Base-by-base conservation (phyloP, 345 rosid genomes). In the Sisymbrium altissimum region DNA sequence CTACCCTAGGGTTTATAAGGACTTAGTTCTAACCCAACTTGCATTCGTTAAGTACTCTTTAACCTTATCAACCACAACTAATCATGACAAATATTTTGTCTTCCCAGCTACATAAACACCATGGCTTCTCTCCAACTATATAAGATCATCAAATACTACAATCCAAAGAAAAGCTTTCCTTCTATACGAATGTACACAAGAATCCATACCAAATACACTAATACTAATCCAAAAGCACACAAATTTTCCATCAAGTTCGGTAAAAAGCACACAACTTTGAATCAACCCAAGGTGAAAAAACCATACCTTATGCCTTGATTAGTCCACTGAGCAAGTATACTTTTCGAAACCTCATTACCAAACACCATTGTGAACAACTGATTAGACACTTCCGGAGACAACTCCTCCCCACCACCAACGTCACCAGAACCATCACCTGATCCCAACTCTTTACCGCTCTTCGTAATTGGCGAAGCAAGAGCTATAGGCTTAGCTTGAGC, bases 271-370 rank as follows among this genome's bases (percentile, higher is more conserved):
- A 54, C 9, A 54, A 54, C 3, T 44, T 55, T 36, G 19, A 41
- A 72, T 62, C 52, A 25, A 50, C 36, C 62, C 21, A 36, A 39
- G 18, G 74, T 12, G 43, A 14, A 36, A 29, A 43, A 17, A 23
- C 25, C 29, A 39, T 85, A 96, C 99, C 97, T 90, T 62, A 96
- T 91, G 29, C 98, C 98, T 83, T 94, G 98, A 76, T 94, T 94
- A 82, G 86, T 86, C 98, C 97, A 94, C 83, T 90, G 99, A 9
- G 90, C 87, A 38, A 92, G 92, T 54, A 92, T 79, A 71, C 81
- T 88, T 76, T 81, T 95, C 0, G 98, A 87, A 44, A 92, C 94
- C 4, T 75, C 79, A 57, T 70, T 57, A 8, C 99, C 97, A 68
- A 95, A 95, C 73, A 90, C 81, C 88, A 95, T 85, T 3, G 79